These are phyloP conservation scores for Gnomoniopsis smithogilvyi DNA, from an alignment of 2,329 filamentous ascomycete species.

Conservation along the genomic window DNA sequence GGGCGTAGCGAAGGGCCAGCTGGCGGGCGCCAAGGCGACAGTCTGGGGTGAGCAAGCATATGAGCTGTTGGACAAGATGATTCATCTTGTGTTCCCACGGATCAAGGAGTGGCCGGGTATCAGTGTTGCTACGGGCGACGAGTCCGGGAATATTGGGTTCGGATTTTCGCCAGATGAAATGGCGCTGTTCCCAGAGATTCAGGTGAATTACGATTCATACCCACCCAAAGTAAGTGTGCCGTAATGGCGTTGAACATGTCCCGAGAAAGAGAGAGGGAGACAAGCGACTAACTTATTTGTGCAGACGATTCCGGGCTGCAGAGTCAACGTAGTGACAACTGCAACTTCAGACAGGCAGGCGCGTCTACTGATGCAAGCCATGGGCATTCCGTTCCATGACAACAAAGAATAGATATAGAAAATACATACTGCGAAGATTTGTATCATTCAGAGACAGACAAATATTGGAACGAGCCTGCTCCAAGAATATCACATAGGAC, in stretches of 20 bases:
- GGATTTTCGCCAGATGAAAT: constrained; percentile 75
- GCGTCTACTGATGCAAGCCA: constrained; percentile 66
- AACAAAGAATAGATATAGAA: constrained; percentile 46
- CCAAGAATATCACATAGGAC: neutral
- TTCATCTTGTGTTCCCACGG: constrained; percentile 86
- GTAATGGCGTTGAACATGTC: constrained; percentile 27
- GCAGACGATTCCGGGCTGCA: constrained; percentile 77
- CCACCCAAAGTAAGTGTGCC: constrained; percentile 37
- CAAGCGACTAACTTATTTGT: neutral
- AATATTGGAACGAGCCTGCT: neutral
- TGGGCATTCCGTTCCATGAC: constrained; percentile 80
- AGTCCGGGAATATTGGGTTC: constrained; percentile 81
- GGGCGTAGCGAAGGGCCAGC: constrained; percentile 67
- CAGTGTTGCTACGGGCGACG: constrained; percentile 69
- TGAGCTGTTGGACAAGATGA: constrained; percentile 85
- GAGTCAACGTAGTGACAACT: constrained; percentile 80
- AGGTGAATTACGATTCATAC: constrained; percentile 79
- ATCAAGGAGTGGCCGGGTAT: constrained; percentile 94
- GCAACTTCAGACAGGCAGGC: constrained; percentile 84
- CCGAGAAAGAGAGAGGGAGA: neutral
- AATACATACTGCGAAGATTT: constrained; percentile 19
- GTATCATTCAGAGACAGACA: neutral
- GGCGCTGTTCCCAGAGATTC: constrained; percentile 86
- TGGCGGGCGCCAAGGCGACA: constrained; percentile 73
- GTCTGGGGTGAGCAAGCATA: constrained; percentile 78